These are phyloP conservation scores for Ganoderma sp. DNA, from an alignment of 1,284 basidiomycete species.

Conservation along the genomic window DNA sequence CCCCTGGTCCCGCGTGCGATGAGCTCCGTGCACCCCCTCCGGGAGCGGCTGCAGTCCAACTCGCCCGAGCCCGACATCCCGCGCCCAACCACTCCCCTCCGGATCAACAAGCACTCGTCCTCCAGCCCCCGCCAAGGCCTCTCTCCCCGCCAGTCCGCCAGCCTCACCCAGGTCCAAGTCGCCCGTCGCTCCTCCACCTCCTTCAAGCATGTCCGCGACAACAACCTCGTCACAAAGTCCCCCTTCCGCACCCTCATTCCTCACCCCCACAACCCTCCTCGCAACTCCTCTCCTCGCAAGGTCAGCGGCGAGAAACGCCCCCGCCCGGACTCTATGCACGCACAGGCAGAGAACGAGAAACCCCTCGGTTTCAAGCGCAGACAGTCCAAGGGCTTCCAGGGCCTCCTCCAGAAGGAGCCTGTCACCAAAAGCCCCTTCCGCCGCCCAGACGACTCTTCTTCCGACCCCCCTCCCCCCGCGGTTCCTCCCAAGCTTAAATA, in stretches of 20 bases:
- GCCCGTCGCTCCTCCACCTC: slow-evolving; percentile 81
- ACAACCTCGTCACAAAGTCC: slow-evolving; percentile 87
- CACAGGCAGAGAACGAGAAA: slow-evolving; percentile 74
- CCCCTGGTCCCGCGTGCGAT: slow-evolving; percentile 34
- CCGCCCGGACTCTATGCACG: slow-evolving; percentile 67
- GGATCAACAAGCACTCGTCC: slow-evolving; percentile 68
- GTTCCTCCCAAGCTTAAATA: slow-evolving; percentile 36
- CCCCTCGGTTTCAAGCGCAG: slow-evolving; percentile 73
- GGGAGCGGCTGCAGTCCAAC: slow-evolving; percentile 67
- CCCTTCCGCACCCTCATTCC: slow-evolving; percentile 80
- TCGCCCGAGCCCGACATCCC: slow-evolving; percentile 56
- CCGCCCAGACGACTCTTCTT: slow-evolving; percentile 34
- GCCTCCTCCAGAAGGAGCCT: slow-evolving; percentile 72
- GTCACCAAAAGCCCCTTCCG: slow-evolving; percentile 90
- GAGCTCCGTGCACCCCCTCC: slow-evolving; percentile 48
- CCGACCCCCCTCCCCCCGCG: slow-evolving; percentile 39
- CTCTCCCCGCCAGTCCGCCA: slow-evolving; percentile 39
- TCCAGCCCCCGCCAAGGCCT: slow-evolving; percentile 59
- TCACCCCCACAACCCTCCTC: slow-evolving; percentile 6
- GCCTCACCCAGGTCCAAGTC: slow-evolving; percentile 46
- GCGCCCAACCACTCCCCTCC: slow-evolving; percentile 57
- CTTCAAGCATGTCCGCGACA: slow-evolving; percentile 82
- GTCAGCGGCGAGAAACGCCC: slow-evolving; percentile 78
- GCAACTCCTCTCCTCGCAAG: slow-evolving; percentile 54
- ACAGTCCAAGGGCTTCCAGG: slow-evolving; percentile 77